Conservation (phyloP, 1,139 yeast genomes). For the Taphrina betulina region DNA sequence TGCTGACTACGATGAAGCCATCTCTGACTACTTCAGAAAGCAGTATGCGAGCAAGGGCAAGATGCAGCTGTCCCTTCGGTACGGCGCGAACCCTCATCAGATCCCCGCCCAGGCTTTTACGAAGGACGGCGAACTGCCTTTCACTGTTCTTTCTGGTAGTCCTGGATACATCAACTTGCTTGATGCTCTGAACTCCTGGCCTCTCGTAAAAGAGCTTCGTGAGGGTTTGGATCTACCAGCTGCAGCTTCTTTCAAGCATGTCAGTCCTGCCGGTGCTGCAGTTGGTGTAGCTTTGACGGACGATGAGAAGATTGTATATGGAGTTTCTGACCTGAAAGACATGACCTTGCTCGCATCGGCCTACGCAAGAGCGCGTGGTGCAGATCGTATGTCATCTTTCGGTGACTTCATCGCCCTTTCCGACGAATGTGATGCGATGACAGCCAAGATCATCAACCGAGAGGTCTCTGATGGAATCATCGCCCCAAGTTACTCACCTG, state of each 20-base stretch:
- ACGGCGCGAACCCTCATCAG: constrained; percentile 99
- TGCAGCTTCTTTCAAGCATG: constrained; percentile 98
- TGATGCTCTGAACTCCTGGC: constrained; percentile 98
- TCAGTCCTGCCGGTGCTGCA: constrained; percentile 98
- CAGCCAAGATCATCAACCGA: constrained; percentile 94
- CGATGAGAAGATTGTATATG: constrained; percentile 89
- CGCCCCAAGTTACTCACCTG: constrained; percentile 94
- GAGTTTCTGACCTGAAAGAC: constrained; percentile 72
- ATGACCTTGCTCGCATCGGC: constrained; percentile 96
- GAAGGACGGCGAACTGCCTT: constrained; percentile 80
- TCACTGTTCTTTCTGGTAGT: constrained; percentile 87
- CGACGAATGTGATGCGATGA: constrained; percentile 91
- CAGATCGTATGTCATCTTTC: constrained; percentile 98
- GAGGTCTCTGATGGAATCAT: constrained; percentile 98
- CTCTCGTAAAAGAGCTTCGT: constrained; percentile 91
- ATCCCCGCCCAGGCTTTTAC: constrained; percentile 98
- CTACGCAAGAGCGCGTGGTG: constrained; percentile 99
- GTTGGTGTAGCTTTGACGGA: constrained; percentile 91
- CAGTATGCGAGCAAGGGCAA: constrained; percentile 80
- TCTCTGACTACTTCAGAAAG: constrained; percentile 95
- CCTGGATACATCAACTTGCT: constrained; percentile 96
- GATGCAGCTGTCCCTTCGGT: constrained; percentile 89
- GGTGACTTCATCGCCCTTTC: constrained; percentile 98
- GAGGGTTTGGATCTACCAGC: constrained; percentile 95
- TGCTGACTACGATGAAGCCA: constrained; percentile 93